phyloP scores from a whole-genome alignment of 345 rosid genomes.

The Populus simonii region DNA sequence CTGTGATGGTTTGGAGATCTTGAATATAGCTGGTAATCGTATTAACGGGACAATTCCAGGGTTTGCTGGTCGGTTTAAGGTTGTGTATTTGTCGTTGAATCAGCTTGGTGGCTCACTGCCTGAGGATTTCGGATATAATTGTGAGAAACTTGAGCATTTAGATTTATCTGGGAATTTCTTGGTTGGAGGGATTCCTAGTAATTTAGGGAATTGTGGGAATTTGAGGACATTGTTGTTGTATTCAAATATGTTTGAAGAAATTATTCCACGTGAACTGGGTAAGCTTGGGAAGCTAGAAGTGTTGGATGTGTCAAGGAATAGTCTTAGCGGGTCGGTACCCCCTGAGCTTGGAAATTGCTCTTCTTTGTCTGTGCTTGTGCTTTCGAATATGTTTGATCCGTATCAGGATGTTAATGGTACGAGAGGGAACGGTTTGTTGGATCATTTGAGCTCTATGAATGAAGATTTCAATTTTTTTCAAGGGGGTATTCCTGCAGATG shows the following conservation, averaged over 20 bases:
- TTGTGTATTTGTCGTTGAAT: slow-evolving; percentile 60
- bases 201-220: slow-evolving; percentile 60
- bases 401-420: slow-evolving; percentile 35
- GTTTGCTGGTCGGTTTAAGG: slow-evolving; percentile 58
- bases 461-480: slow-evolving; percentile 79
- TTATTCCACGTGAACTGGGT: slow-evolving; percentile 63
- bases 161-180: slow-evolving; percentile 81
- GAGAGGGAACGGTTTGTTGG: slow-evolving; percentile 38
- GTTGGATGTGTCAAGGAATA: slow-evolving; percentile 81
- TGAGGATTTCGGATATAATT: slow-evolving; percentile 53
- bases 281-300: slow-evolving; percentile 71
- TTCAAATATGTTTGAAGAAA: slow-evolving; percentile 73
- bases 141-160: slow-evolving; percentile 76
- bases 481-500: slow-evolving; percentile 60
- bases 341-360: slow-evolving; percentile 71
- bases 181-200: slow-evolving; percentile 57
- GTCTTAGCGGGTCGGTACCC: slow-evolving; percentile 73
- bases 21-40: slow-evolving; percentile 74
- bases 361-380: slow-evolving; percentile 64
- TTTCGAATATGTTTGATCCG: slow-evolving; percentile 55
- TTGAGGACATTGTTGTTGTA: slow-evolving; percentile 64
- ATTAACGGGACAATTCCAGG: slow-evolving; percentile 70
- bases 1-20: slow-evolving; percentile 43
- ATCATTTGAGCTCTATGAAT: slow-evolving; percentile 33
- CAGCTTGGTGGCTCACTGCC: slow-evolving; percentile 61